Evolutionary conservation across 129 eudicot genomes (phyloP), one percentile per base, ranked within the genome.

Genomic region (Solidago caesia): DNA sequence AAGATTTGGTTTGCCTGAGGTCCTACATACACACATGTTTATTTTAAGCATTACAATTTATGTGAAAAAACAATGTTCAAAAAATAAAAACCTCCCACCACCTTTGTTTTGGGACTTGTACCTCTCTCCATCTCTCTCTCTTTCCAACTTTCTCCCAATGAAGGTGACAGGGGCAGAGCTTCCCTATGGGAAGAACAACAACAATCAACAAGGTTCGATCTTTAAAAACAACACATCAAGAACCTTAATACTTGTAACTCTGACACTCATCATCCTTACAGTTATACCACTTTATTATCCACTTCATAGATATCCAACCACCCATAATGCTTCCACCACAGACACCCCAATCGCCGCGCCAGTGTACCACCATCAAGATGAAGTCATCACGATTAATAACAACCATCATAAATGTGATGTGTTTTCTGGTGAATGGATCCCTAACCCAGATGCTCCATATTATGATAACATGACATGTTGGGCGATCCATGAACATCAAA

Each of bases 401-500:
- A 81, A 74, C 70, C 84, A 76, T 70, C 85, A 70, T 21, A 83
- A 90, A 53, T 91, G 97, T 57, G 96, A 91, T 48, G 80, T 91
- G 13, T 91, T 85, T 33, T 77, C 92, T 0, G 97, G 97, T 8
- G 97, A 91, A 67, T 91, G 97, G 97, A 62, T 91, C 15, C 96
- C 86, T 5, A 82, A 87, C 56, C 90, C 89, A 56, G 87, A 81
- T 12, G 96, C 87, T 48, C 96, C 97, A 21, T 89, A 89, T 62
- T 91, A 91, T 65, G 83, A 87, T 15, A 91, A 91, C 65, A 67
- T 63, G 51, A 88, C 92, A 2, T 91, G 97, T 73, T 86, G 89
- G 92, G 97, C 96, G 0, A 91, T 91, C 73, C 96, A 91, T 60
- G 97, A 91, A 55, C 97, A 91, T 45, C 97, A 91, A 33, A 88